Evolutionary conservation across 805 yeast species (phyloP), one percentile per base, ranked within the genome.

Genomic region (Lipomyces orientalis): DNA sequence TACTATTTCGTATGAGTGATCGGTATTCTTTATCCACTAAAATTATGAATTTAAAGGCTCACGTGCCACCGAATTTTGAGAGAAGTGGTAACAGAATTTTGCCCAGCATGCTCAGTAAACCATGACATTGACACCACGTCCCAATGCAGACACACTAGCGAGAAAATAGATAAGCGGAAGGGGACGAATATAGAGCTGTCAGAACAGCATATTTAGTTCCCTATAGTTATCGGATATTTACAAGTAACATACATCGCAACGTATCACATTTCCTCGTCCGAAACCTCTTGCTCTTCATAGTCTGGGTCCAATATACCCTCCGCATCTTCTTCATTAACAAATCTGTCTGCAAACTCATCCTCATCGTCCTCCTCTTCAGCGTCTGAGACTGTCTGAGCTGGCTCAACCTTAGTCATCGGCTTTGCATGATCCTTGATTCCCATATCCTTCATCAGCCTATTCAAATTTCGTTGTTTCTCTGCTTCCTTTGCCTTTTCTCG

Each of bases 401-500:
- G 86, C 46, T 80, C 76, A n/a, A 73, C 78, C 76, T 93, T 83
- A 85, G 65, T 87, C 90, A 60, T 87, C 88, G 84, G 82, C 64
- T 69, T 73, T 14, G 64, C 61, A 4, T 71, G 72, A 51, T 80
- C 86, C 57, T 83, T 80, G 56, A 93, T 80, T 16, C 97, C 97
- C 75, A 95, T 81, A 78, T 95, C 99, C 69, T 88, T 88, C 91
- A 95, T 90, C 73, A 95, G 81, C 70, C 87, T 84, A 58, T 85
- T 82, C 74, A 95, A 81, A 34, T 90, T 88, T 71, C 87, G 84
- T 46, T 91, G 89, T 77, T 92, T 91, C 73, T 88, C 83, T 74
- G 82, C 80, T 76, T 87, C 87, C 75, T 90, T 97, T 64, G 87
- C 88, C 67, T 88, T 89, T 73, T 90, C 90, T 75, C 92, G 90